Evolutionary conservation across 495 filamentous ascomycete species (phyloP), one percentile per base, ranked within the genome.

Genomic region (Hypoxylon lienhwacheense): DNA sequence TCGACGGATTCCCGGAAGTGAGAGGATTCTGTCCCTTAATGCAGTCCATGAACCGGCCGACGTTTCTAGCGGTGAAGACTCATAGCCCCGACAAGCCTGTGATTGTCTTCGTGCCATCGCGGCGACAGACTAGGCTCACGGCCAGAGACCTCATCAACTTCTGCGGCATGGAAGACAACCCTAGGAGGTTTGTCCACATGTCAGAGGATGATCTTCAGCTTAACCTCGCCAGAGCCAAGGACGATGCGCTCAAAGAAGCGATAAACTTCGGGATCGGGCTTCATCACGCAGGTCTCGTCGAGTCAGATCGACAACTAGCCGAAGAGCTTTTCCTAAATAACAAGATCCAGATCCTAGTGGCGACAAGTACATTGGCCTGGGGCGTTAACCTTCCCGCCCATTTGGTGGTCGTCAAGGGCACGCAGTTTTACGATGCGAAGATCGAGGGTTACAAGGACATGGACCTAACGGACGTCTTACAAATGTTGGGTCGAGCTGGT

Each of bases 21-120:
- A 85, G 91, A 46, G 93, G 95, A 7, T 99, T 97, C 71, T 97
- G 95, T 61, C 90, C 95, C 6, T 71, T 99, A 47, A 99, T 99
- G 93, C 91, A 97, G 70, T 92, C 88, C 0, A 99, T 99, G 93
- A 99, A 99, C 57, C 82, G 95, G 5, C 93, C 93, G 8, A 96
- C 93, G 0, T 99, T 97, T 73, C 77, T 97, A 7, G 95, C 92
- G 0, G 95, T 99, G 72, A 92, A 97, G 67, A 87, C 83, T 7
- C 95, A 99, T 69, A 96, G 90, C 7, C 93, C 93, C 0, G 86
- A 90, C 20, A 97, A 97, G 66, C 93, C 93, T 0, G 93, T 97
- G 4, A 99, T 99, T 68, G 93, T 97, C 2, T 99, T 99, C 63
- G 93, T 99, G 22, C 90, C 93, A 16, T 97, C 93, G 20, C 88